These are phyloP conservation scores for Lichtheimia corymbifera DNA, from an alignment of 371 early-diverging fungal genomes.

Conservation along the genomic window DNA sequence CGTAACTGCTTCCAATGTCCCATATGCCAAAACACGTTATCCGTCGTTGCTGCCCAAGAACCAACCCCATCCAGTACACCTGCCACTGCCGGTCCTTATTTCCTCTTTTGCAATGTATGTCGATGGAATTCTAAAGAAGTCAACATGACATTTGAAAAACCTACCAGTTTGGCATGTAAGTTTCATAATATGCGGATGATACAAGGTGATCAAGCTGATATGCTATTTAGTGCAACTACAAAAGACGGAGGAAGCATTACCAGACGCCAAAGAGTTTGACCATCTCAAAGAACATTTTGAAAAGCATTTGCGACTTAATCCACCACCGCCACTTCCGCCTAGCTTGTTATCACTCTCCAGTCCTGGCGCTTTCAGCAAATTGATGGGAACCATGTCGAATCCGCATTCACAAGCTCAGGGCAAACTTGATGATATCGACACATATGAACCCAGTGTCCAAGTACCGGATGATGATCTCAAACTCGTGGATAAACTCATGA, in stretches of 20 bases:
- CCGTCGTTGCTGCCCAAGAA: conserved; percentile 75
- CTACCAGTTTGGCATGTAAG: conserved; percentile 87
- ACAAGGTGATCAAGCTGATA: not conserved
- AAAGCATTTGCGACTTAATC: conserved; percentile 57
- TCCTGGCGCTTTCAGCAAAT: conserved; percentile 41
- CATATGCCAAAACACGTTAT: conserved; percentile 80
- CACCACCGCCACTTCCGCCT: conserved; percentile 40
- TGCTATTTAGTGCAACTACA: conserved; percentile 67
- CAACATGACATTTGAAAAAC: conserved; percentile 86
- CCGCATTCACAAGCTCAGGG: conserved; percentile 29
- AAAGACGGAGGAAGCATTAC: conserved; percentile 69
- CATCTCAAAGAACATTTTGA: conserved; percentile 82
- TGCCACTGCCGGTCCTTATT: conserved; percentile 50
- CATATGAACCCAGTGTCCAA: conserved; percentile 51
- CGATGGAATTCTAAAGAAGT: conserved; percentile 92
- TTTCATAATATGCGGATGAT: not conserved
- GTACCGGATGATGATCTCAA: conserved; percentile 50
- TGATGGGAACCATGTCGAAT: conserved; percentile 35
- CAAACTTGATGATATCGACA: conserved; percentile 51
- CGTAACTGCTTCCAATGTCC: conserved; percentile 96
- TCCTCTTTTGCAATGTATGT: conserved; percentile 83
- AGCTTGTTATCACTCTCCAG: conserved; percentile 45
- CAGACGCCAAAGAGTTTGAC: conserved; percentile 82
- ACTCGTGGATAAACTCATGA: conserved; percentile 50
- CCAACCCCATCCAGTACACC: conserved; percentile 26